Evolutionary conservation across 345 rosid genomes (phyloP).

Genomic region (Trapa incisa): DNA sequence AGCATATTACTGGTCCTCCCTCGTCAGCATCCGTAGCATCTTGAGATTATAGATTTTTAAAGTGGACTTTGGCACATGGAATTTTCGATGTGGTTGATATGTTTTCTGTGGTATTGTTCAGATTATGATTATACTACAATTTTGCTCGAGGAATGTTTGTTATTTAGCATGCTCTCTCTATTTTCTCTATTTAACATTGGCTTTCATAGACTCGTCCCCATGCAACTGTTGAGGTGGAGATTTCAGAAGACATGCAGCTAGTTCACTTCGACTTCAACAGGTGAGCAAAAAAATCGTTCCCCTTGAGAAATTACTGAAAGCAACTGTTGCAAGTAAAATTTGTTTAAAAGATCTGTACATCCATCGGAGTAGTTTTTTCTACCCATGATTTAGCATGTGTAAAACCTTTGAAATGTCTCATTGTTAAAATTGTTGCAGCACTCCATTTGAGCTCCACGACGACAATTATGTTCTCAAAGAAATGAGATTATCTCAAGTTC

Average conservation of each 20-base stretch:
- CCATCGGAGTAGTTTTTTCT: neutral
- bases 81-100: neutral
- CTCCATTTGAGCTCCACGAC: constrained; percentile 98
- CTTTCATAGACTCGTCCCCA: constrained; percentile 77
- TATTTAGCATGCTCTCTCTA: neutral
- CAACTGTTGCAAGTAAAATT: neutral
- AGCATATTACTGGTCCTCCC: constrained; percentile 8
- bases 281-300: constrained; percentile 21
- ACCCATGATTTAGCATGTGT: neutral
- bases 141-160: too few relatives aligned
- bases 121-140: too few relatives aligned
- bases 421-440: constrained; percentile 30
- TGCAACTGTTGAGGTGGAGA: constrained; percentile 98
- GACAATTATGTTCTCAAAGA: constrained; percentile 94
- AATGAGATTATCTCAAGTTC: constrained; percentile 70
- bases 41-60: neutral
- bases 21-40: neutral
- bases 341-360: neutral
- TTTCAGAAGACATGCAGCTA: constrained; percentile 99
- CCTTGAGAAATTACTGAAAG: neutral
- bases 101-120: too few relatives aligned
- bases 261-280: constrained; percentile 97
- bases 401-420: neutral
- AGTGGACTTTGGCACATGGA: neutral
- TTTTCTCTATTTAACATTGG: constrained; percentile 5